These are phyloP conservation scores for Umbelopsis sp. DNA, from an alignment of 192 early-diverging fungal genomes.

Conservation along the genomic window DNA sequence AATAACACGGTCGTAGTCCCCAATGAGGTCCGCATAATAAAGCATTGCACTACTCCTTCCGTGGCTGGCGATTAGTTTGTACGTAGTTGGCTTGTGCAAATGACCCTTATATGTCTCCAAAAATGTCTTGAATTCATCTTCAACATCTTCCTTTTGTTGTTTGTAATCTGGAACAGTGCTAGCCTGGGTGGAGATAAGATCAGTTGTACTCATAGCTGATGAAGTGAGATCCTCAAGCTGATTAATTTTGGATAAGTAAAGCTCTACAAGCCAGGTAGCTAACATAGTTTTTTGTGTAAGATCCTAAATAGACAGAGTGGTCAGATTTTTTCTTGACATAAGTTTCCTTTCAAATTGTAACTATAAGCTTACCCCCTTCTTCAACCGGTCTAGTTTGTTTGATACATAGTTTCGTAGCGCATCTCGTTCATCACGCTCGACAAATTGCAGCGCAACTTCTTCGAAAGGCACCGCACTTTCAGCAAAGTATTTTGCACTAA, in stretches of 20 bases:
- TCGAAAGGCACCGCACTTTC: constrained; percentile 83
- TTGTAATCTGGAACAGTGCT: constrained; percentile 49
- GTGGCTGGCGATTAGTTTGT: constrained; percentile 85
- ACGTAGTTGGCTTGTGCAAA: constrained; percentile 72
- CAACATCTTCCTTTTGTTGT: constrained; percentile 61
- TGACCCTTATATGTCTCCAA: constrained; percentile 67
- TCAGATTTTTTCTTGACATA: not conserved
- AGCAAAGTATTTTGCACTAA: constrained; percentile 89
- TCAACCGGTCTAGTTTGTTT: constrained; percentile 71
- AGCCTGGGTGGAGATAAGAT: constrained; percentile 31
- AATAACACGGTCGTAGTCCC: constrained; percentile 88
- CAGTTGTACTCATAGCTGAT: constrained; percentile 33
- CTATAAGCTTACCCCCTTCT: constrained; percentile 54
- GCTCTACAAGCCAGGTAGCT: constrained; percentile 88
- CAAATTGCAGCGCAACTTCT: constrained; percentile 87
- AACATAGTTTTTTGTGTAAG: constrained; percentile 79
- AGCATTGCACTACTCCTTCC: constrained; percentile 82
- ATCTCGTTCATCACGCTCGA: constrained; percentile 68
- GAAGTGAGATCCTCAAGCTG: constrained; percentile 56
- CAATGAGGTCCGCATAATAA: constrained; percentile 79
- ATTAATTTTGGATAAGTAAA: constrained; percentile 82
- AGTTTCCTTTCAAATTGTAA: not conserved
- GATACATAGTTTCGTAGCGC: constrained; percentile 81
- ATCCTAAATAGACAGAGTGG: constrained; percentile 52
- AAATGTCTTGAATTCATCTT: constrained; percentile 75